A percentile compares a stretch with the other conserved stretches of the same genome.
phyloP scores from a whole-genome alignment of 441 rosid species.

The Croton setiger region DNA sequence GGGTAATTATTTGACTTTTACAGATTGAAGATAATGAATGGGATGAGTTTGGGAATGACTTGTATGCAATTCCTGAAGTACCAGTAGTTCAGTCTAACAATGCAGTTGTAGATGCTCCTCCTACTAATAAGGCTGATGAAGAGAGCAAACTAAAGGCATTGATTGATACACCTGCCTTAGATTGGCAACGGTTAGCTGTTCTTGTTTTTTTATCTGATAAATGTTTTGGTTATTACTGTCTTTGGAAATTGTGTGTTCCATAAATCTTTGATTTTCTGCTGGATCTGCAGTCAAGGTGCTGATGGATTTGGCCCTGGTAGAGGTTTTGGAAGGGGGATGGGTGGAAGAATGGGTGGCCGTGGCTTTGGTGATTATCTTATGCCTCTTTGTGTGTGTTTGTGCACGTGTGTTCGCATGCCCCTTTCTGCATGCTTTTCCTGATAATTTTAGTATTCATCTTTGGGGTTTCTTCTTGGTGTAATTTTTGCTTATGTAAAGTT shows the following conservation, averaged over 20 bases:
- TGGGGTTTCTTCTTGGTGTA: background rate
- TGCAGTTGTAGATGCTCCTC: constrained; percentile 48
- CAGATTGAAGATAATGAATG: constrained; percentile 80
- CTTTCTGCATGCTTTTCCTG: background rate
- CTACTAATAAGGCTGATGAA: constrained; percentile 81
- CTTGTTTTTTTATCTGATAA: constrained; percentile 5
- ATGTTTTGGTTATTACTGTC: background rate
- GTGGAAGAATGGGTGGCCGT: constrained; percentile 90
- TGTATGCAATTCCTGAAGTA: constrained; percentile 83
- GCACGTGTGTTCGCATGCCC: background rate
- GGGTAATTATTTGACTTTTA: constrained; percentile 25
- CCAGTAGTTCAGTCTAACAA: constrained; percentile 48
- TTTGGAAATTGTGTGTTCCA: background rate
- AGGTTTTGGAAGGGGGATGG: constrained; percentile 94
- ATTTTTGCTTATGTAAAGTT: background rate
- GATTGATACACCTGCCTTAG: constrained; percentile 92
- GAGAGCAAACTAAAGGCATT: constrained; percentile 92
- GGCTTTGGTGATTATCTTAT: constrained; percentile 77
- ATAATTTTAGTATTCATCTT: background rate
- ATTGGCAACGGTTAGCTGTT: constrained; percentile 89
- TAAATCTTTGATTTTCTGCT: constrained; percentile 9
- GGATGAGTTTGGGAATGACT: constrained; percentile 98
- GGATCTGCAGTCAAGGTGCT: constrained; percentile 63
- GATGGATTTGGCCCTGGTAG: constrained; percentile 86
- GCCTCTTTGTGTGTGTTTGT: background rate